Conservation (phyloP, 1,139 yeast species). For the Lodderomyces pseudojiufengensis region DNA sequence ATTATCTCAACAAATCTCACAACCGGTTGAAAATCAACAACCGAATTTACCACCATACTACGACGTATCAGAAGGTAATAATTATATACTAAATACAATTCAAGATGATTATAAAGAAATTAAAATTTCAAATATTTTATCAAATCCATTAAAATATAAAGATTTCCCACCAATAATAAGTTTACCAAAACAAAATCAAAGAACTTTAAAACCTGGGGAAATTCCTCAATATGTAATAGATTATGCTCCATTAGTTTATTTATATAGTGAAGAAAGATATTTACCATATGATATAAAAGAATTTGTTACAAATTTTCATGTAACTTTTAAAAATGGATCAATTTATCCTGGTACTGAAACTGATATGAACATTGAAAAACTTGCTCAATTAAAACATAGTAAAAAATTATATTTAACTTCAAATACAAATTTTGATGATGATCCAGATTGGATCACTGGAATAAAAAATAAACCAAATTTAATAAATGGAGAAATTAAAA, state of each 20-base stretch:
- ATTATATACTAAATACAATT: slow-evolving; percentile 10
- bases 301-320: slow-evolving; percentile 62
- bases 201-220: slow-evolving; percentile 47
- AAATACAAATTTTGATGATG: slow-evolving; percentile 62
- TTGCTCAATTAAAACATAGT: slow-evolving; percentile 31
- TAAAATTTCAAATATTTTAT: slow-evolving; percentile 13
- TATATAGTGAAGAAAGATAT: slow-evolving; percentile 86
- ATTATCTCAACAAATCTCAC: too few species aligned
- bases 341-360: slow-evolving; percentile 35
- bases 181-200: slow-evolving; percentile 27
- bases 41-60: slow-evolving; percentile 3
- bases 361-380: slow-evolving; percentile 33
- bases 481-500: slow-evolving; percentile 62
- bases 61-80: slow-evolving; percentile 9
- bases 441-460: slow-evolving; percentile 90
- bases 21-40: background rate
- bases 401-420: slow-evolving; percentile 53
- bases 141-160: slow-evolving; percentile 23
- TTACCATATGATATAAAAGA: slow-evolving; percentile 78
- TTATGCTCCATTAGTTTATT: slow-evolving; percentile 75
- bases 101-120: slow-evolving; percentile 12
- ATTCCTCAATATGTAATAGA: slow-evolving; percentile 75
- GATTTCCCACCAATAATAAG: slow-evolving; percentile 37
- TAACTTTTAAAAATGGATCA: slow-evolving; percentile 47
- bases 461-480: slow-evolving; percentile 60